Percentiles rank a stretch among this genome's conserved stretches.
Conservation (phyloP, 2,329 filamentous ascomycete species). For the Fusarium luffae region DNA sequence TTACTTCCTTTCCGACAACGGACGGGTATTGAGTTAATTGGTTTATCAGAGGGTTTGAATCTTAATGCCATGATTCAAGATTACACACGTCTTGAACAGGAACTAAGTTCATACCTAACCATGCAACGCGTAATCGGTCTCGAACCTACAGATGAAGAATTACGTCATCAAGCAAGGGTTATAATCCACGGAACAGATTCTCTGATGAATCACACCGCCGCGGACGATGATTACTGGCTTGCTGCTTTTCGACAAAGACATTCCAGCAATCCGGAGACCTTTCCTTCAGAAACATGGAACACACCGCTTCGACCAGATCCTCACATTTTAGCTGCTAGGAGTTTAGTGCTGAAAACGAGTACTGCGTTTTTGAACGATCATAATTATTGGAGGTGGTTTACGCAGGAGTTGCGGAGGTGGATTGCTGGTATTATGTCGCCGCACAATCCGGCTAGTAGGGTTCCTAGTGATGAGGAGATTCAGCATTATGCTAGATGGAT, state of each 20-base stretch:
- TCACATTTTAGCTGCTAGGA: constrained; percentile 21
- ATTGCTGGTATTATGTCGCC: constrained; percentile 43
- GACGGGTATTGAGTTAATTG: constrained; percentile 12
- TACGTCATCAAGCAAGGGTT: constrained; percentile 34
- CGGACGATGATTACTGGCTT: constrained; percentile 42
- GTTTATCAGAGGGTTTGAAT: background rate
- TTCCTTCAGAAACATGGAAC: background rate
- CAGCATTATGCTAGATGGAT: constrained; percentile 46
- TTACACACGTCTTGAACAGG: constrained; percentile 37
- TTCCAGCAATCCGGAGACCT: constrained; percentile 5
- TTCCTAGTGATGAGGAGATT: constrained; percentile 43
- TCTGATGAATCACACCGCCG: constrained; percentile 32
- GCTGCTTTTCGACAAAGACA: constrained; percentile 38
- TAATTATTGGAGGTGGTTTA: constrained; percentile 42
- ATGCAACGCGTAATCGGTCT: constrained; percentile 32
- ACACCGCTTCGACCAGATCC: background rate
- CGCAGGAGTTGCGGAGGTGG: constrained; percentile 39
- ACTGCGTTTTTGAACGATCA: constrained; percentile 41
- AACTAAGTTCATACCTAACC: constrained; percentile 26
- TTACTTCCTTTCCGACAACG: constrained; percentile 34
- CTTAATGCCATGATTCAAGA: constrained; percentile 34
- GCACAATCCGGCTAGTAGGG: constrained; percentile 38
- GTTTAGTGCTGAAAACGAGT: constrained; percentile 28
- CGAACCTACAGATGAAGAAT: constrained; percentile 33
- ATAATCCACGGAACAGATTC: constrained; percentile 38